Evolutionary conservation across 805 yeast genomes (phyloP).

Genomic region (Starmerella roubikii): DNA sequence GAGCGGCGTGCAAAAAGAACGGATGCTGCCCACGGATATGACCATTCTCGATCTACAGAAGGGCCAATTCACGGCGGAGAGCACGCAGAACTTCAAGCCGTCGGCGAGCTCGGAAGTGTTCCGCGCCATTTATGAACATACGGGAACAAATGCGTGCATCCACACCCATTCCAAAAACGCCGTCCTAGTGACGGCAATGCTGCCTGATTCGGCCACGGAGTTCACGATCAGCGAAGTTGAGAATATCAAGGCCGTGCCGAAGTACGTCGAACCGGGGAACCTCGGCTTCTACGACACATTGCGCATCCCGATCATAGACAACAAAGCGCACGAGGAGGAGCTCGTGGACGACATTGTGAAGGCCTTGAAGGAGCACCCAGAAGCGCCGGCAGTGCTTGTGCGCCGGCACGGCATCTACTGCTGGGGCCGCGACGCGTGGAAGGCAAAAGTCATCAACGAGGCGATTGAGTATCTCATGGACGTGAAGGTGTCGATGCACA

Average conservation of each 20-base stretch:
- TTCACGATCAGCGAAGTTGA: constrained; percentile 71
- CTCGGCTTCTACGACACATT: constrained; percentile 60
- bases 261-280: constrained; percentile 50
- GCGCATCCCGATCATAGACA: constrained; percentile 80
- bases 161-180: constrained; percentile 91
- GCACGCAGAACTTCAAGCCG: constrained; percentile 52
- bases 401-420: constrained; percentile 89
- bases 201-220: constrained; percentile 14
- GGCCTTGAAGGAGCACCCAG: constrained; percentile 59
- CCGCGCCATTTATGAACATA: constrained; percentile 49
- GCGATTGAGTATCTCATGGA: constrained; percentile 83
- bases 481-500: constrained; percentile 70
- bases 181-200: constrained; percentile 62
- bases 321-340: constrained; percentile 79
- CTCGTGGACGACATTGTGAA: constrained; percentile 45
- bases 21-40: constrained; percentile 68
- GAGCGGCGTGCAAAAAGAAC: constrained; percentile 90
- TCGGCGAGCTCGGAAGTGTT: constrained; percentile 89
- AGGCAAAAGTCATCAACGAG: constrained; percentile 85
- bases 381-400: constrained; percentile 73
- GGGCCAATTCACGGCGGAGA: constrained; percentile 43
- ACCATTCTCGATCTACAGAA: constrained; percentile 54
- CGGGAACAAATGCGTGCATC: constrained; percentile 81
- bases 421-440: constrained; percentile 91
- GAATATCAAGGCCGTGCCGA: constrained; percentile 85